Percentiles rank a stretch among this genome's conserved stretches.
Evolutionary conservation across 2,329 filamentous ascomycete genomes (phyloP).

Genomic region (Colletotrichum tanaceti): DNA sequence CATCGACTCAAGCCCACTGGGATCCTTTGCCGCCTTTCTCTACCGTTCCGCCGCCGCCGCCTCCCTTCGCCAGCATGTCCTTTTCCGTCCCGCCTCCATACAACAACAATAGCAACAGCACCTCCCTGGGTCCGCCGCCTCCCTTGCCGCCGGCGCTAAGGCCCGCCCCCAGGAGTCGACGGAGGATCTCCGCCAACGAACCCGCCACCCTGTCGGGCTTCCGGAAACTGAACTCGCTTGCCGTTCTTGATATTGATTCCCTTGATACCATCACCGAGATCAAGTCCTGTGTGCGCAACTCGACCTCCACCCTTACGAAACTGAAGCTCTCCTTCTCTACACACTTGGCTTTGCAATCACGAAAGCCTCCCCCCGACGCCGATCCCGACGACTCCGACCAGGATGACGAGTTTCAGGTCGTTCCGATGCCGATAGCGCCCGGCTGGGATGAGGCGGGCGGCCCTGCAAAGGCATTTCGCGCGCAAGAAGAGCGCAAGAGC

Average conservation of each 20-base stretch:
- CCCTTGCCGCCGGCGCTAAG: conserved; percentile 52
- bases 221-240: conserved; percentile 63
- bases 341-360: conserved; percentile 58
- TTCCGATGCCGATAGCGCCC: conserved; percentile 47
- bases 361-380: conserved; percentile 51
- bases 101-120: conserved; percentile 4
- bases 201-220: conserved; percentile 69
- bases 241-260: conserved; percentile 70
- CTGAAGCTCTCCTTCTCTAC: conserved; percentile 71
- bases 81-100: conserved; percentile 29
- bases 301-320: conserved; percentile 63
- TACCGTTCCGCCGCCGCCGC: conserved; percentile 41
- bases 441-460: conserved; percentile 47
- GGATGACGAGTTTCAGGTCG: conserved; percentile 66
- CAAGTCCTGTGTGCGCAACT: conserved; percentile 65
- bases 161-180: conserved; percentile 50
- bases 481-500: conserved; percentile 64
- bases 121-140: conserved; percentile 43
- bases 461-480: conserved; percentile 59
- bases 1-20: conserved; percentile 39
- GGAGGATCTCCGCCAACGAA: conserved; percentile 52
- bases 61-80: conserved; percentile 34
- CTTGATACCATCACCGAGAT: conserved; percentile 68
- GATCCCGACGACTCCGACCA: conserved; percentile 63
- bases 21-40: conserved; percentile 40